phyloP scores from a whole-genome alignment of 345 rosid species.

The Hevea brasiliensis region DNA sequence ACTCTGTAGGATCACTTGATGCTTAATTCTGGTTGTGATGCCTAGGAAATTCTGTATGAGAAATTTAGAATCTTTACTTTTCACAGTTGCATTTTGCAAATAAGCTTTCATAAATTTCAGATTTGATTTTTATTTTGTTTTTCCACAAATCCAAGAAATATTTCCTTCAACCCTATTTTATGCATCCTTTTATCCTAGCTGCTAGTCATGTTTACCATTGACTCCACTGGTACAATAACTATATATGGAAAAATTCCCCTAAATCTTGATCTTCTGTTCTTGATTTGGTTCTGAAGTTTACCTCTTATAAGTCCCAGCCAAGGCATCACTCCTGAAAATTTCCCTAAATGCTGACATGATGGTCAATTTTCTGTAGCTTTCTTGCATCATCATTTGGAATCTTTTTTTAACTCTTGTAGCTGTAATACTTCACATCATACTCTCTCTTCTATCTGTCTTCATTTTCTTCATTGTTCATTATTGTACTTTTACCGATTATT shows the following conservation, averaged over 20 bases:
- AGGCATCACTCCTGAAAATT: too few species aligned
- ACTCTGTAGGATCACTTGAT: too few species aligned
- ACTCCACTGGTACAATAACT: background rate
- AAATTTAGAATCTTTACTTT: too few species aligned
- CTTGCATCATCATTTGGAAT: background rate
- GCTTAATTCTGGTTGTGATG: too few species aligned
- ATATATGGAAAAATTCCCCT: background rate
- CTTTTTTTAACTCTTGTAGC: background rate
- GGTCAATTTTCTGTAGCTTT: background rate
- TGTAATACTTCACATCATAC: background rate
- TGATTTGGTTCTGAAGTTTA: background rate
- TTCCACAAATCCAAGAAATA: background rate
- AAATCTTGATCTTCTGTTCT: background rate
- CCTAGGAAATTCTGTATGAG: too few species aligned
- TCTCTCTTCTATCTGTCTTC: too few species aligned
- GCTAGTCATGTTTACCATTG: background rate
- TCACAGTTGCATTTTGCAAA: too few species aligned
- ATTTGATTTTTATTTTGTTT: background rate
- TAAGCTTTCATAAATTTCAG: background rate
- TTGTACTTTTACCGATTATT: too few species aligned
- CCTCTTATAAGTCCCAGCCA: background rate
- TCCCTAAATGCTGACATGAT: background rate
- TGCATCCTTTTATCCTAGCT: background rate
- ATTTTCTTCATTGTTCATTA: background rate
- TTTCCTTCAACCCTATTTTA: background rate